These are phyloP conservation scores for Trypanosoma scelopori DNA, from an alignment of 208 protist species.

Conservation along the genomic window DNA sequence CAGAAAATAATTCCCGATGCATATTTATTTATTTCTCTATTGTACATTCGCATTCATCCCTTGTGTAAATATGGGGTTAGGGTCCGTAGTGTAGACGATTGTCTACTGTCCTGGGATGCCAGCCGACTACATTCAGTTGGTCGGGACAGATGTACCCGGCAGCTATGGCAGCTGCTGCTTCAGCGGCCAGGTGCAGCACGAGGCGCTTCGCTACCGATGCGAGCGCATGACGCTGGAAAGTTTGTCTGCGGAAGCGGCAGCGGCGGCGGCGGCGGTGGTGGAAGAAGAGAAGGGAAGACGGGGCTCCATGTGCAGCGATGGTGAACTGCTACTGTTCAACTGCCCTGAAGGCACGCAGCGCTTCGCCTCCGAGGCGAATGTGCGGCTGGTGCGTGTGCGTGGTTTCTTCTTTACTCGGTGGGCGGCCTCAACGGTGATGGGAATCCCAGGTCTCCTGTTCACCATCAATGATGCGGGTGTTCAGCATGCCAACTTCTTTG, in stretches of 20 bases:
- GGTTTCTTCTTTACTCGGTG: slow-evolving; percentile 81
- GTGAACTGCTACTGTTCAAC: slow-evolving; percentile 85
- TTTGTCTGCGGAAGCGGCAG: not conserved
- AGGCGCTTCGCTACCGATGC: slow-evolving; percentile 27
- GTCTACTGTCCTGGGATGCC: slow-evolving; percentile 8
- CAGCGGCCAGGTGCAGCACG: slow-evolving; percentile 56
- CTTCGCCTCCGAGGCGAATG: slow-evolving; percentile 75
- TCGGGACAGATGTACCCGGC: slow-evolving; percentile 78
- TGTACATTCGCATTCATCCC: not conserved
- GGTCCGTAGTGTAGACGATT: not conserved
- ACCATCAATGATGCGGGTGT: slow-evolving; percentile 83
- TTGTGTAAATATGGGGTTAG: not conserved
- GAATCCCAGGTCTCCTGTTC: slow-evolving; percentile 81
- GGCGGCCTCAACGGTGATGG: slow-evolving; percentile 66
- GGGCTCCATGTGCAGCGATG: slow-evolving; percentile 25
- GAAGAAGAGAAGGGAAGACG: not conserved
- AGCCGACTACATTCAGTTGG: slow-evolving; percentile 68
- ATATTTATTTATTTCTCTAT: slow-evolving; percentile 11
- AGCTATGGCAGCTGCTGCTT: slow-evolving; percentile 81
- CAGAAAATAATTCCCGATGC: not conserved
- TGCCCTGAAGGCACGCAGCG: slow-evolving; percentile 85
- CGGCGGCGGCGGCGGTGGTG: not conserved
- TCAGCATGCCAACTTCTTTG: slow-evolving; percentile 66
- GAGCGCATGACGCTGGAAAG: slow-evolving; percentile 6
- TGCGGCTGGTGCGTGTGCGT: slow-evolving; percentile 64